Evolutionary conservation across 352 stramenopile species (phyloP), one percentile per base, ranked within the genome.

Genomic region (Globisporangium orthogonon): DNA sequence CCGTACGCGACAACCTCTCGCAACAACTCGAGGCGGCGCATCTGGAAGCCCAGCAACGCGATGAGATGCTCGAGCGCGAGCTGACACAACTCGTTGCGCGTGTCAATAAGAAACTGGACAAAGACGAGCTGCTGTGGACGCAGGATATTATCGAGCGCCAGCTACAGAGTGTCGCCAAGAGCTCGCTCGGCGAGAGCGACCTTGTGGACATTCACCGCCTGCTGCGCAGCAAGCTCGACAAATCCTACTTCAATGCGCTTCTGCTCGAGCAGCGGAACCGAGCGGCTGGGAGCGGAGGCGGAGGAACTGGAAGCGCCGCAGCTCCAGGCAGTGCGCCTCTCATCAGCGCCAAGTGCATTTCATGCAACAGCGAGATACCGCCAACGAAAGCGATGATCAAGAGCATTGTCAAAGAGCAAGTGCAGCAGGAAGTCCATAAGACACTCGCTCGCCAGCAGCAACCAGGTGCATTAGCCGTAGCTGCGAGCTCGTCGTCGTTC

Each of bases 111-210:
- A 90, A 90, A 41, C 64, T 86, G 2, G 80, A 91, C 61, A 87
- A 89, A 60, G 78, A 87, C 54, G 76, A 91, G 31, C 65, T 91
- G 37, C 65, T 89, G 4, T 91, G 80, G 80, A 91, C 80, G 0
- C 78, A 87, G 48, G 76, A 87, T 43, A 71, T 89, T 17, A 62
- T 89, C 2, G 76, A 89, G 53, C 64, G 76, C 13, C 70, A 88
- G 61, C 67, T 88, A 10, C 71, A 87, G 30, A 84, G 72, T 37
- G 71, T 91, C 29, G 80, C 80, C 11, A 91, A 88, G 54, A 60
- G 65, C 3, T 83, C 76, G 1, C 62, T 89, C 6, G 78, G 83
- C 5, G 80, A 87, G 31, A 61, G 84, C 41, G 78, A 91, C 29
- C 69, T 89, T 1, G 41, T 76, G 23, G 72, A 84, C 44, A 84